A percentile compares a stretch with the other conserved stretches of the same genome.
Conservation (phyloP, 257 asterid species). For the Solanum tacnaense region DNA sequence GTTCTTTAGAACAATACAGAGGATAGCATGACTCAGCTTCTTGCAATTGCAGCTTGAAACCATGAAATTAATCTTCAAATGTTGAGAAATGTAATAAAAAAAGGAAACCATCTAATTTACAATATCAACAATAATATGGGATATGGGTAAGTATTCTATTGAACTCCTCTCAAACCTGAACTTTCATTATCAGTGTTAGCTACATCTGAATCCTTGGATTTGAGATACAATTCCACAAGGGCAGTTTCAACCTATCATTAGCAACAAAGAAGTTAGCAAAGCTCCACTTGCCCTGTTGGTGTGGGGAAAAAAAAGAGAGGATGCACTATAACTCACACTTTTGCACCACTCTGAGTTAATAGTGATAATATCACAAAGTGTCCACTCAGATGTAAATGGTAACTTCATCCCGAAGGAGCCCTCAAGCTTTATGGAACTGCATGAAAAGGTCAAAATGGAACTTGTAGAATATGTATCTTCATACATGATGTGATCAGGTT, state of each 20-base stretch:
- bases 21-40: background rate
- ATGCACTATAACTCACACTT: conserved; percentile 38
- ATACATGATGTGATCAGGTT: conserved; percentile 40
- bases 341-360: conserved; percentile 36
- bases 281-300: background rate
- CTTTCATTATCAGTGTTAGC: conserved; percentile 5
- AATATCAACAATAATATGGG: background rate
- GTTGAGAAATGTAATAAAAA: background rate
- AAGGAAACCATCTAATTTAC: background rate
- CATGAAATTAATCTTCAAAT: background rate
- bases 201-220: conserved; percentile 17
- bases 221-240: conserved; percentile 28
- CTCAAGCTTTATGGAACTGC: conserved; percentile 36
- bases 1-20: background rate
- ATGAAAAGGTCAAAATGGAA: conserved; percentile 48
- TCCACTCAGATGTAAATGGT: conserved; percentile 29
- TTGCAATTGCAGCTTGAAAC: background rate
- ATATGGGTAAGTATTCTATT: background rate
- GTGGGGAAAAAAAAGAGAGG: conserved; percentile 4
- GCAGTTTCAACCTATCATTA: conserved; percentile 42
- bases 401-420: conserved; percentile 22
- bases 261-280: background rate
- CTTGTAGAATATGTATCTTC: conserved; percentile 24
- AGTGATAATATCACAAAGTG: conserved; percentile 32
- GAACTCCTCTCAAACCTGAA: conserved; percentile 31